phyloP scores from a whole-genome alignment of 495 filamentous ascomycete genomes.

The Cetradonia linearis region DNA sequence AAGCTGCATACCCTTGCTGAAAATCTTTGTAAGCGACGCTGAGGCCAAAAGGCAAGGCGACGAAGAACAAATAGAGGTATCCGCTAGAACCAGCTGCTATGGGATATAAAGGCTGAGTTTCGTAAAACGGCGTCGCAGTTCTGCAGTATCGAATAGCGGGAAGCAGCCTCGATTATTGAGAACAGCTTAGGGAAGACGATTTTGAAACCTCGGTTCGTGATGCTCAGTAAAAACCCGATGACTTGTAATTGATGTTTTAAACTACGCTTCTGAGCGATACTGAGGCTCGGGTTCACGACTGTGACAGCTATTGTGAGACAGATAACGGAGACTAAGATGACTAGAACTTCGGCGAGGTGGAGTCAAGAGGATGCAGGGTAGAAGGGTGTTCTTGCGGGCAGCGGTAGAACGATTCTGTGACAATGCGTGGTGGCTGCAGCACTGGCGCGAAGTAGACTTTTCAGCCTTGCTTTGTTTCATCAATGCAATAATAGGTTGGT shows the following conservation, averaged over 20 bases:
- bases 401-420: too few species aligned
- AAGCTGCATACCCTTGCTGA: conserved; percentile 1
- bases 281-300: conserved; percentile 2
- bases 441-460: too few species aligned
- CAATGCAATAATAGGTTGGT: too few species aligned
- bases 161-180: conserved; percentile 2
- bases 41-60: conserved; percentile 1
- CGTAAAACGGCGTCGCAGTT: conserved; percentile 11
- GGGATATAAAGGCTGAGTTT: neutral
- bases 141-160: conserved; percentile 8
- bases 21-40: conserved; percentile 15
- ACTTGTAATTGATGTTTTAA: neutral
- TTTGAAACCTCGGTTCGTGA: conserved; percentile 8
- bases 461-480: too few species aligned
- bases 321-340: neutral
- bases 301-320: neutral
- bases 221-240: conserved; percentile 12
- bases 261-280: neutral
- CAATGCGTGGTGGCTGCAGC: too few species aligned
- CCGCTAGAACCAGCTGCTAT: conserved; percentile 4
- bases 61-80: neutral
- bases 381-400: too few species aligned
- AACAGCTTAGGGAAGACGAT: neutral
- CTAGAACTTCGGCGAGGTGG: neutral
- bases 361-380: too few species aligned